These are phyloP conservation scores for Boletellus deceptivus DNA, from an alignment of 1,284 basidiomycete species.

Conservation along the genomic window DNA sequence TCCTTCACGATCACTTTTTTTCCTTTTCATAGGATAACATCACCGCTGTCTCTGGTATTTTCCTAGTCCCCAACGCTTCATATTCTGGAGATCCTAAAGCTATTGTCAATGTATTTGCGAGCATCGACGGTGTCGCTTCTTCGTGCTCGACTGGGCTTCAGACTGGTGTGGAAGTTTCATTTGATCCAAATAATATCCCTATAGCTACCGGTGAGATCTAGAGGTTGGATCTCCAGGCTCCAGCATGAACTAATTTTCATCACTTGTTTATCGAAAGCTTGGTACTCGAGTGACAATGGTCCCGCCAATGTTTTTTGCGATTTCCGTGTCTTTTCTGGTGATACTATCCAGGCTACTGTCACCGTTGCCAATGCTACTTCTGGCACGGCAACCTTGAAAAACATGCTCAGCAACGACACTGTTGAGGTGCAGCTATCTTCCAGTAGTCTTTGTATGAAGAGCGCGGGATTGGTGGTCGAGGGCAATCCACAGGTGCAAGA, in stretches of 20 bases:
- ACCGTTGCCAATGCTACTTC: neutral
- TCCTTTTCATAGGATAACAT: no score
- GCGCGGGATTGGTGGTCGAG: conserved; percentile 19
- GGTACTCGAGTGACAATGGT: no score
- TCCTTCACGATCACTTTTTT: neutral
- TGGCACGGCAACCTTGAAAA: no score
- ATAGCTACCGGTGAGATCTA: neutral
- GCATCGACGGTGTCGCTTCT: no score
- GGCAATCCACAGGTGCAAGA: no score
- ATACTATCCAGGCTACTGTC: conserved; percentile 8
- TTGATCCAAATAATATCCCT: no score
- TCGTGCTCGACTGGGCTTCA: no score
- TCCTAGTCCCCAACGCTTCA: neutral
- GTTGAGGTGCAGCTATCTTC: neutral
- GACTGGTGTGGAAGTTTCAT: no score
- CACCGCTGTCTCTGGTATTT: neutral
- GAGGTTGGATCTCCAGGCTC: no score
- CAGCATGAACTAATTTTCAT: neutral
- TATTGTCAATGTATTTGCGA: no score
- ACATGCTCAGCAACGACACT: no score
- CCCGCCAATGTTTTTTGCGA: conserved; percentile 1
- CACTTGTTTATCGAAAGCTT: conserved; percentile 2
- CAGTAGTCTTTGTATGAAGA: conserved; percentile 9
- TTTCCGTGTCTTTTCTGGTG: conserved; percentile 13
- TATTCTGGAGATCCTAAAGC: no score